phyloP scores from a whole-genome alignment of 768 basidiomycete species.

The Phlebiopsis gigantea region DNA sequence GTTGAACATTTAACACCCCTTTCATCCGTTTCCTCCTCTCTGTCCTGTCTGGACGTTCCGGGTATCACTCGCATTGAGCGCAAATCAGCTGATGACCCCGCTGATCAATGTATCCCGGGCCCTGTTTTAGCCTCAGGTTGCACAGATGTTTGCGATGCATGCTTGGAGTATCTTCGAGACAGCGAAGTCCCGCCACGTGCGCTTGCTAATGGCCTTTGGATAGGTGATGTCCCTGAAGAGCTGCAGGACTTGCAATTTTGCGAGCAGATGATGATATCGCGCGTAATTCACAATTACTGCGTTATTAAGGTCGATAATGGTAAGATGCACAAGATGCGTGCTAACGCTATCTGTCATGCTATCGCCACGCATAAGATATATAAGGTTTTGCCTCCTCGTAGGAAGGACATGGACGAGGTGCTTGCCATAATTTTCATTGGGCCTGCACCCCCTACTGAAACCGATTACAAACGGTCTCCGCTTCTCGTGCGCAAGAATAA shows the following conservation, averaged over 20 bases:
- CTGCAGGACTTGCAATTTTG: conserved; percentile 24
- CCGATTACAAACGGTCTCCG: conserved; percentile 20
- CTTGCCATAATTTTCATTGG: conserved; percentile 29
- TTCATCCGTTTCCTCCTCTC: neutral
- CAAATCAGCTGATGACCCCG: neutral
- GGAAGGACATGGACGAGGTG: conserved; percentile 28
- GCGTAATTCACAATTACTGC: conserved; percentile 15
- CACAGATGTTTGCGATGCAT: neutral
- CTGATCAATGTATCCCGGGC: too few relatives aligned
- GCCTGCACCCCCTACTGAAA: conserved; percentile 21
- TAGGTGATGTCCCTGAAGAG: conserved; percentile 28
- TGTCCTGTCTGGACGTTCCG: neutral
- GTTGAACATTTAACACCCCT: neutral
- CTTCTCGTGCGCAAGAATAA: conserved; percentile 11
- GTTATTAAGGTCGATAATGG: conserved; percentile 12
- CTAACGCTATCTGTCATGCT: conserved; percentile 29
- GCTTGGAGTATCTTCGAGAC: neutral
- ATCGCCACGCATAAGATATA: conserved; percentile 29
- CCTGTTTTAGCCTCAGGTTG: neutral
- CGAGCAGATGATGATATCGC: conserved; percentile 27
- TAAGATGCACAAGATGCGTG: conserved; percentile 27
- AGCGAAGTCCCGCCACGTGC: conserved; percentile 4
- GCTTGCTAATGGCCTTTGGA: conserved; percentile 32
- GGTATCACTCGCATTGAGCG: neutral
- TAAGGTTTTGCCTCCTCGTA: conserved; percentile 26